Evolutionary conservation across 2,329 filamentous ascomycete species (phyloP).

Genomic region (Alternaria postmessia): DNA sequence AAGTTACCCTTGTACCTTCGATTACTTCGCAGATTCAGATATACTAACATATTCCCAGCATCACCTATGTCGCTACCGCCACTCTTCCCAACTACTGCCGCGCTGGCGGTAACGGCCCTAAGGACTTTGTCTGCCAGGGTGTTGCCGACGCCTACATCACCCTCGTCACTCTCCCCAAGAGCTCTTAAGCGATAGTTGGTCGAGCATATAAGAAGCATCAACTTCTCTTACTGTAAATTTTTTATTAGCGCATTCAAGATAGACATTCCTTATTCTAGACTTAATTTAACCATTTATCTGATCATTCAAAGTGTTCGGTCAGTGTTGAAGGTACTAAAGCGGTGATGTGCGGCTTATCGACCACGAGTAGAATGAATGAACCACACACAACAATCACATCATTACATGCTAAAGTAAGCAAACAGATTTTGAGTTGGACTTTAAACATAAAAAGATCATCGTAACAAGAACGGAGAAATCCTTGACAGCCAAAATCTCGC

Average conservation of each 20-base stretch:
- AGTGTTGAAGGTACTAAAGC: not conserved
- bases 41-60: slow-evolving; percentile 14
- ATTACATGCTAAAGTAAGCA: not conserved
- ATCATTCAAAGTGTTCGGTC: not conserved
- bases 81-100: slow-evolving; percentile 25
- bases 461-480: not conserved
- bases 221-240: not conserved
- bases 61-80: slow-evolving; percentile 22
- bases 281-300: not conserved
- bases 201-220: not conserved
- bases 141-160: slow-evolving; percentile 65
- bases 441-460: no score
- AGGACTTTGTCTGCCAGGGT: slow-evolving; percentile 76
- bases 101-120: slow-evolving; percentile 43
- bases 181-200: not conserved
- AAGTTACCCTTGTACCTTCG: not conserved
- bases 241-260: not conserved
- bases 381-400: no score
- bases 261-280: slow-evolving; percentile 3
- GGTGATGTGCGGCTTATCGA: no score
- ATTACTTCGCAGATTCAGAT: not conserved
- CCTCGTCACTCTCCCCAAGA: slow-evolving; percentile 20
- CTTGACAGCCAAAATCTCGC: not conserved
- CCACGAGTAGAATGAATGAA: no score
- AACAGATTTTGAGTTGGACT: not conserved